A percentile compares a stretch with the other conserved stretches of the same genome.
phyloP scores from a whole-genome alignment of 768 basidiomycete species.

The Suillus bovinus region DNA sequence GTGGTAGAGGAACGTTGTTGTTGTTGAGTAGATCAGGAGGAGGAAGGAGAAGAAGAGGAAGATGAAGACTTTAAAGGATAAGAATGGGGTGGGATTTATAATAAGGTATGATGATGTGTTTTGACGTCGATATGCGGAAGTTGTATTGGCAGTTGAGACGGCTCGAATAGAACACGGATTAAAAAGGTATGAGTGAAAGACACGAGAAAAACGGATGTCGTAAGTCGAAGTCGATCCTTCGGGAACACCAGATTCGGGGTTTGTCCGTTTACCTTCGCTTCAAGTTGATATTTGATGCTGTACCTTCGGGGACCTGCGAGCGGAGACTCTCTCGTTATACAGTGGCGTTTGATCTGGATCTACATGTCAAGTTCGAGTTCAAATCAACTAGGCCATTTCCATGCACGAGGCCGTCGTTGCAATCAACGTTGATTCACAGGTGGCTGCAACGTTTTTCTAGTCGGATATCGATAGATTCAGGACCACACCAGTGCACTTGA shows the following conservation, averaged over 20 bases:
- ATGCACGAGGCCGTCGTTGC: neutral
- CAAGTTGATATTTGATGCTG: neutral
- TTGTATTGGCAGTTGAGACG: conserved; percentile 16
- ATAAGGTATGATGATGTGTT: conserved; percentile 12
- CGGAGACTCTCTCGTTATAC: neutral
- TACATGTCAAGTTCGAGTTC: neutral
- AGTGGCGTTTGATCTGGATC: neutral
- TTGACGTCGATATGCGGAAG: conserved; percentile 32
- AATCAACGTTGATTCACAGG: neutral
- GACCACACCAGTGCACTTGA: neutral
- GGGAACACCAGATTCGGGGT: conserved; percentile 25
- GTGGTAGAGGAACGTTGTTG: conserved; percentile 7
- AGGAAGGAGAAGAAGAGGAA: conserved; percentile 28
- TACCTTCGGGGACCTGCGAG: neutral
- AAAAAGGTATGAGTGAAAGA: conserved; percentile 27
- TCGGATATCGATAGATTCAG: conserved; percentile 1
- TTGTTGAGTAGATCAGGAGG: neutral
- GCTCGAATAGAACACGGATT: conserved; percentile 6
- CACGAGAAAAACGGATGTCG: conserved; percentile 38
- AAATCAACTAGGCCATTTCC: neutral
- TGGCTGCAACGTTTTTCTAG: conserved; percentile 5
- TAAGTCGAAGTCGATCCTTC: conserved; percentile 33
- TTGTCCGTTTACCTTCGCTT: neutral
- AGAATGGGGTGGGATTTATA: conserved; percentile 18
- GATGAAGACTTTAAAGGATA: conserved; percentile 24